Base-by-base conservation (phyloP, 129 eudicot species). In the Apium graveolens region DNA sequence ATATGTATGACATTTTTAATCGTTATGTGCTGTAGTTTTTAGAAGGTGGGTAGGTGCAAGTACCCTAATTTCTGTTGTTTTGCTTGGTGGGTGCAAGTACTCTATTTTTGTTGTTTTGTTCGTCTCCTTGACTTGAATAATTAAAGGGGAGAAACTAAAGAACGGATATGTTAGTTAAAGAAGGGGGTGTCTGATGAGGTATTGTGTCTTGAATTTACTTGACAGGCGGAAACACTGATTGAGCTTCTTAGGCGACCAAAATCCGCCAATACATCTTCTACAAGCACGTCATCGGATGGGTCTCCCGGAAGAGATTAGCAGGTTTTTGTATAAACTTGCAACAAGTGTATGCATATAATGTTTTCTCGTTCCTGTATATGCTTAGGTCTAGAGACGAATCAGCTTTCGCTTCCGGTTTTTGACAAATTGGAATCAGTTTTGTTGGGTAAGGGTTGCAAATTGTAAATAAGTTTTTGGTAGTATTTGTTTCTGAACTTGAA, bases 171-270 rank as follows among this genome's bases (percentile, higher is more conserved):
- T 60, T 60, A n/a, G 32, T 60, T 60, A 11, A 60, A 9, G 14
- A 24, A n/a, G 66, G 16, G 62, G 26, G 46, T 9, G 66, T n/a
- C 16, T 57, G 12, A 57, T 57, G 66, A 11, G 26, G 66, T 9
- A n/a, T n/a, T 60, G 68, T 60, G 68, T n/a, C 68, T n/a, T 60
- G 68, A n/a, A 60, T 60, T 60, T 60, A 60, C 34, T 26, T 11
- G 31, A 60, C 68, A 60, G 68, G 68, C 68, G 68, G 68, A 60
- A 10, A 60, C 68, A 26, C 5, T 60, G 68, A 60, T 60, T 60
- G 68, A 60, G 68, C 68, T 60, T 60, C 68, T 60, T 9, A 60
- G 68, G 68, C 68, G 68, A 60, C 68, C 68, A 60, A 60, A 34
- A 60, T 60, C 68, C 32, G 27, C 68, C 68, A 60, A 60, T 26